Percentiles rank a stretch among this genome's conserved stretches.
Evolutionary conservation across 2,329 filamentous ascomycete genomes (phyloP).

Genomic region (Sarocladium kiliense): DNA sequence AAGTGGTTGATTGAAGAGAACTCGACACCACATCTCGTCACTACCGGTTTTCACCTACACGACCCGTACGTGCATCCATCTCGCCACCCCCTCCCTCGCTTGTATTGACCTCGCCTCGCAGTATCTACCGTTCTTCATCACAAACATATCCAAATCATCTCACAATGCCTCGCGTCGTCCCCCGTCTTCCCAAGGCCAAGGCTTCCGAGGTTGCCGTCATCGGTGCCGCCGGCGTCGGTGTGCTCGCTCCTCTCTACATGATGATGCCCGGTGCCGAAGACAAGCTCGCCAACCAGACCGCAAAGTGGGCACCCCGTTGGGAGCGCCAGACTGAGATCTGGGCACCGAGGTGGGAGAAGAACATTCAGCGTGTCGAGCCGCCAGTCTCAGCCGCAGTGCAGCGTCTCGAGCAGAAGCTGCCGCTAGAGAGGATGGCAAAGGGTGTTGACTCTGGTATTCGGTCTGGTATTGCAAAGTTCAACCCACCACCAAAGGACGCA

Average conservation of each 20-base stretch:
- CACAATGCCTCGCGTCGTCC: slow-evolving; percentile 17
- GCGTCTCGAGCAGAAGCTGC: slow-evolving; percentile 40
- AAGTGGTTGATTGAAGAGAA: background rate
- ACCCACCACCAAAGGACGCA: background rate
- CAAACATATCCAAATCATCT: background rate
- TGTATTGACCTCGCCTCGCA: background rate
- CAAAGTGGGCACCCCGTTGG: slow-evolving; percentile 55
- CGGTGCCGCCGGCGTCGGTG: slow-evolving; percentile 47
- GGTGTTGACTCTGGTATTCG: slow-evolving; percentile 42
- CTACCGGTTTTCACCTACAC: background rate
- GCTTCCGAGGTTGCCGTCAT: slow-evolving; percentile 47
- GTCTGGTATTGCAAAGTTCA: slow-evolving; percentile 28
- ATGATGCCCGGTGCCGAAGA: slow-evolving; percentile 52
- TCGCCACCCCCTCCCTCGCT: slow-evolving; percentile 1
- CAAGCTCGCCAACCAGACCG: slow-evolving; percentile 47
- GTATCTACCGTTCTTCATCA: background rate
- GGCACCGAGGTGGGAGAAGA: slow-evolving; percentile 38
- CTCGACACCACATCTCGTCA: background rate
- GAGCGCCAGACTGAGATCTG: slow-evolving; percentile 53
- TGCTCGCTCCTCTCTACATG: slow-evolving; percentile 52
- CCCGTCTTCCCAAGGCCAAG: slow-evolving; percentile 44
- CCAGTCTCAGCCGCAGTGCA: slow-evolving; percentile 39
- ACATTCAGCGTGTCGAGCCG: slow-evolving; percentile 44
- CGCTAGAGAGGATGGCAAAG: slow-evolving; percentile 46
- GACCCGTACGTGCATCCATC: background rate